Conservation (phyloP, 305 asterid genomes). For the Solanum aculeatissimum region DNA sequence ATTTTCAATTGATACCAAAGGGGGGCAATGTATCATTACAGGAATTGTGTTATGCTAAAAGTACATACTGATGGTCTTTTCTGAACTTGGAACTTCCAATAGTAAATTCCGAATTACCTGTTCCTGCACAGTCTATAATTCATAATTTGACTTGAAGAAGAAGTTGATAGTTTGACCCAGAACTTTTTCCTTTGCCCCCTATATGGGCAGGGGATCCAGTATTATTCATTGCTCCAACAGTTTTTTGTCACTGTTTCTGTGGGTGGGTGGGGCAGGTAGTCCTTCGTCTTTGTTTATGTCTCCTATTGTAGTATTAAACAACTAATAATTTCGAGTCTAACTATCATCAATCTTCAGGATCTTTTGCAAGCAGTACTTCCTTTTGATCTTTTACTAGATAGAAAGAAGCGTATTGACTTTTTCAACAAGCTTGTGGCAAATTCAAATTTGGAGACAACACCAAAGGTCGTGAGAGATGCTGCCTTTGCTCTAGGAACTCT, state of each 20-base stretch:
- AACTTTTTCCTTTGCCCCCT: neutral
- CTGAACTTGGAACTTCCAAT: neutral
- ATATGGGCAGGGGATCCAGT: neutral
- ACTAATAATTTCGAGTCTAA: neutral
- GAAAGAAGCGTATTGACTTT: slow-evolving; percentile 58
- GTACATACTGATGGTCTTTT: neutral
- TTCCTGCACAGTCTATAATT: neutral
- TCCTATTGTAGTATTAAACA: neutral
- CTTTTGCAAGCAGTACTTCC: slow-evolving; percentile 95
- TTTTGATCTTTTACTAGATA: slow-evolving; percentile 71
- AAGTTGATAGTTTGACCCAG: neutral
- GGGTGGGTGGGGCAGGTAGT: neutral
- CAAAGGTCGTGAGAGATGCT: slow-evolving; percentile 87
- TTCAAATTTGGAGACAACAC: slow-evolving; percentile 35
- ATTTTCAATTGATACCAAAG: neutral
- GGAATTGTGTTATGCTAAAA: neutral
- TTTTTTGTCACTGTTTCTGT: neutral
- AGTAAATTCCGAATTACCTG: neutral
- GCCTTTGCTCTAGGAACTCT: slow-evolving; percentile 81
- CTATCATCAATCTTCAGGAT: slow-evolving; percentile 40
- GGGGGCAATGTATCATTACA: neutral
- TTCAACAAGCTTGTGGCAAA: slow-evolving; percentile 40
- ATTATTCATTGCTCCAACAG: neutral
- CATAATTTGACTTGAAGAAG: neutral
- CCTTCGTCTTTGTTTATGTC: neutral